Evolutionary conservation across 768 basidiomycete genomes (phyloP), one percentile per base, ranked within the genome.

Genomic region (Candolleomyces efflorescens): DNA sequence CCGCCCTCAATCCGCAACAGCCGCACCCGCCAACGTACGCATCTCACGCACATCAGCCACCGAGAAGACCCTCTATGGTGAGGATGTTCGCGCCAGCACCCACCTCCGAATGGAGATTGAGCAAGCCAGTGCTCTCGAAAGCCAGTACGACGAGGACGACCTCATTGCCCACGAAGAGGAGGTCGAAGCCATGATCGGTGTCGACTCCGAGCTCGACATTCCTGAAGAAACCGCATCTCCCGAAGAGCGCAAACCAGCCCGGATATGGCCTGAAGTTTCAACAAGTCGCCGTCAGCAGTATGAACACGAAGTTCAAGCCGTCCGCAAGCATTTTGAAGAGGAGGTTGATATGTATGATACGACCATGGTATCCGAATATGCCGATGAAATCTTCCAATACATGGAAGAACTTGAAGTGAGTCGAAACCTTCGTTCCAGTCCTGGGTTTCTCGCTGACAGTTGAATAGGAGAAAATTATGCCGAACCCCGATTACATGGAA

Each of bases 301-400:
- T 64, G 72, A 81, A 69, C 77, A 74, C 55, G 79, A 91, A 67
- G 74, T 98, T 26, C 76, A 85, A 18, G 77, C 80, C 24, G 76
- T 99, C 59, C 84, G 85, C 54, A 82, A 88, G 39, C 86, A 86
- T 56, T 83, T 80, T 58, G 73, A 78, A 43, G 89, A 96, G 43
- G 90, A 92, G 53, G 75, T 83, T 38, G 80, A 86, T 70, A 78
- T 84, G 67, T 82, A 80, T 59, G 94, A 97, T 72, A 89, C 90
- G 44, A 91, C 92, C 1, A 96, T 99, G 95, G 96, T 97, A 43
- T 93, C 95, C 17, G 97, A 99, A 71, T 99, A 99, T 68, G 82
- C 94, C n/a, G 94, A 98, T 13, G 96, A 99, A 57, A 98, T 99
- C 70, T 98, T 98, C 68, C 80, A 85, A 62, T 98, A 98, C 72